Evolutionary conservation across 2,329 filamentous ascomycete genomes (phyloP).

Genomic region (Aspergillus quadricinctus): DNA sequence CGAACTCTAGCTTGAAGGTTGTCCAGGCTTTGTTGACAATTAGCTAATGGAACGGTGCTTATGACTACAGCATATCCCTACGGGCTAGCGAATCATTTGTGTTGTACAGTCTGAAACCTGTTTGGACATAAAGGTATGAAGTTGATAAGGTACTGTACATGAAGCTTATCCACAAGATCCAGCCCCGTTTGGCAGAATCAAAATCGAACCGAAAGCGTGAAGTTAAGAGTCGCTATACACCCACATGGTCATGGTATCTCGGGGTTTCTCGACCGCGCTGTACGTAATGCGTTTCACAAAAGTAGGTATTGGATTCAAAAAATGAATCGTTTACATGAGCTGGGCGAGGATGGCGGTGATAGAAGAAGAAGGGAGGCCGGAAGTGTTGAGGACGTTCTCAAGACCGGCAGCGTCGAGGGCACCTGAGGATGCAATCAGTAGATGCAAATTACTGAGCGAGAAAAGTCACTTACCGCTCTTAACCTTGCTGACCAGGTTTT

Average conservation of each 20-base stretch:
- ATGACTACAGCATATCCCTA: background rate
- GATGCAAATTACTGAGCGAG: background rate
- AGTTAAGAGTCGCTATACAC: slow-evolving; percentile 2
- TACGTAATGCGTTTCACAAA: slow-evolving; percentile 2
- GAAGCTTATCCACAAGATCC: slow-evolving; percentile 2
- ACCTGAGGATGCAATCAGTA: slow-evolving; percentile 3
- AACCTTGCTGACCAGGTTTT: slow-evolving; percentile 9
- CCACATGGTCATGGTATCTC: slow-evolving; percentile 6
- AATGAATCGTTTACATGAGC: slow-evolving; percentile 3
- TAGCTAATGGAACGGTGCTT: background rate
- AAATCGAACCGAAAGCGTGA: slow-evolving; percentile 1
- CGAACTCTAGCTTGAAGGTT: background rate
- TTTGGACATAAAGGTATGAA: slow-evolving; percentile 1
- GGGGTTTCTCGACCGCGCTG: background rate
- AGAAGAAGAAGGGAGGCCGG: slow-evolving; percentile 3
- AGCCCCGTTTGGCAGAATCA: background rate
- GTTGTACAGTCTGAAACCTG: background rate
- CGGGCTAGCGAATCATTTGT: background rate
- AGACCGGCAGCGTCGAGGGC: slow-evolving; percentile 10
- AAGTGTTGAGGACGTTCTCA: slow-evolving; percentile 8
- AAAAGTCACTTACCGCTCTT: slow-evolving; percentile 8
- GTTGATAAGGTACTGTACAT: background rate
- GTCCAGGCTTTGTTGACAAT: background rate
- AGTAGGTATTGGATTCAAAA: background rate
- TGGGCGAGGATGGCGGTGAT: slow-evolving; percentile 5